These are phyloP conservation scores for Paecilomyces dactylethromorphus DNA, from an alignment of 2,329 filamentous ascomycete genomes.

Conservation along the genomic window DNA sequence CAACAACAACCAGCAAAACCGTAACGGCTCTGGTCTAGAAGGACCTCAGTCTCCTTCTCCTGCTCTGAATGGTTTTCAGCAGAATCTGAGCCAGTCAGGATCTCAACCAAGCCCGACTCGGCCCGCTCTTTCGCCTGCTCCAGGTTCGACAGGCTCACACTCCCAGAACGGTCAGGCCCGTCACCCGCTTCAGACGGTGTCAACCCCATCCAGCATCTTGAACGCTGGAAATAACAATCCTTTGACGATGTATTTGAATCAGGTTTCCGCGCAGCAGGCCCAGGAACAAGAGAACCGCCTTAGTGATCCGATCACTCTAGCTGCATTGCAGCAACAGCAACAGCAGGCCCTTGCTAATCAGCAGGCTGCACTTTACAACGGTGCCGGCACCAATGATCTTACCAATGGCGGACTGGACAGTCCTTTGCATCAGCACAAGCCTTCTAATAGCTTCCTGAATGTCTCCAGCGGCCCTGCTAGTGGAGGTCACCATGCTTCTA, in stretches of 20 bases:
- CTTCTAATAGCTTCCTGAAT: constrained; percentile 56
- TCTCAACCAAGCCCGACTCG: constrained; percentile 57
- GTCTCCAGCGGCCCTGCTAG: constrained; percentile 54
- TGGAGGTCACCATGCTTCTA: constrained; percentile 65
- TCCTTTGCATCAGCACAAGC: constrained; percentile 48
- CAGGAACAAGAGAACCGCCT: constrained; percentile 59
- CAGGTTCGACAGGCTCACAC: constrained; percentile 45
- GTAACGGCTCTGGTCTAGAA: constrained; percentile 50
- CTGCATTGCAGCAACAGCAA: constrained; percentile 55
- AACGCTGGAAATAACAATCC: constrained; percentile 78
- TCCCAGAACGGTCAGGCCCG: constrained; percentile 52
- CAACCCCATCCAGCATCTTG: constrained; percentile 65
- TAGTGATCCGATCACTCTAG: constrained; percentile 35
- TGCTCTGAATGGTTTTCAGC: constrained; percentile 52
- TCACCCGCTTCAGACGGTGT: constrained; percentile 48
- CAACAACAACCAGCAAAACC: constrained; percentile 59
- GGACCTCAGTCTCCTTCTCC: constrained; percentile 49
- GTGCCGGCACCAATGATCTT: constrained; percentile 60
- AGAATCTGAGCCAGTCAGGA: constrained; percentile 46
- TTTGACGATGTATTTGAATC: constrained; percentile 85
- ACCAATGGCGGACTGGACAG: constrained; percentile 47
- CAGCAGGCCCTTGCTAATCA: constrained; percentile 60
- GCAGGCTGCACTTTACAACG: constrained; percentile 74
- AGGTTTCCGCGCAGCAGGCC: constrained; percentile 54
- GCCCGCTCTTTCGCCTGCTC: constrained; percentile 47